Conservation (phyloP, 345 rosid species). For the Moricandia moricandioides region DNA sequence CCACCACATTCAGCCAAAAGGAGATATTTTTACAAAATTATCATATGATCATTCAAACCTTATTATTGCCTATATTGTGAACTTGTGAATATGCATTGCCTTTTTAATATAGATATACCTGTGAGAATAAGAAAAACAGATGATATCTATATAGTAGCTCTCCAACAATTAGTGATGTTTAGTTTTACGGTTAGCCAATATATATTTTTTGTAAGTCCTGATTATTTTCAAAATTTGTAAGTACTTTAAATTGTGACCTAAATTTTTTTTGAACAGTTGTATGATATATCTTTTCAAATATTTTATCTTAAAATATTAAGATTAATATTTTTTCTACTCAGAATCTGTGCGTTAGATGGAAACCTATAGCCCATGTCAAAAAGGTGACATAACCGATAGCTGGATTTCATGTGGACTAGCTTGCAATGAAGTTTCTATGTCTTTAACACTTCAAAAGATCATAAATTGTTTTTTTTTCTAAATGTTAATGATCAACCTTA, state of each 20-base stretch:
- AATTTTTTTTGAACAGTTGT: not conserved
- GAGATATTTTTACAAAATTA: too few species aligned
- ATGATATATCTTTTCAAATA: too few species aligned
- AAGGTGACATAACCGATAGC: not conserved
- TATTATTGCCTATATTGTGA: not conserved
- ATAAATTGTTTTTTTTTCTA: not conserved
- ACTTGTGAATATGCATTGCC: not conserved
- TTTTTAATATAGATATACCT: not conserved
- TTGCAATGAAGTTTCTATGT: slow-evolving; percentile 25
- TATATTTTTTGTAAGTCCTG: not conserved
- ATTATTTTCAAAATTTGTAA: not conserved
- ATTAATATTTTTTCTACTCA: not conserved
- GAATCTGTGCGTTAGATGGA: not conserved
- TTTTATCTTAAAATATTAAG: not conserved
- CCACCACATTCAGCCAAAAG: slow-evolving; percentile 26
- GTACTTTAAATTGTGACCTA: not conserved
- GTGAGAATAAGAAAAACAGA: too few species aligned
- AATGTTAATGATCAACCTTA: not conserved
- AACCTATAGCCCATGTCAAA: not conserved
- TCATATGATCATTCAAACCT: too few species aligned
- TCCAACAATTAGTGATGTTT: not conserved
- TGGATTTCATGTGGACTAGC: slow-evolving; percentile 22
- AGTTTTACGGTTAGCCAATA: not conserved
- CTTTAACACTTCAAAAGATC: not conserved
- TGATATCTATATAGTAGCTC: too few species aligned